A percentile compares a stretch with the other conserved stretches of the same genome.
Conservation (phyloP, 2,329 filamentous ascomycete genomes). For the Botrytis pseudocinerea region DNA sequence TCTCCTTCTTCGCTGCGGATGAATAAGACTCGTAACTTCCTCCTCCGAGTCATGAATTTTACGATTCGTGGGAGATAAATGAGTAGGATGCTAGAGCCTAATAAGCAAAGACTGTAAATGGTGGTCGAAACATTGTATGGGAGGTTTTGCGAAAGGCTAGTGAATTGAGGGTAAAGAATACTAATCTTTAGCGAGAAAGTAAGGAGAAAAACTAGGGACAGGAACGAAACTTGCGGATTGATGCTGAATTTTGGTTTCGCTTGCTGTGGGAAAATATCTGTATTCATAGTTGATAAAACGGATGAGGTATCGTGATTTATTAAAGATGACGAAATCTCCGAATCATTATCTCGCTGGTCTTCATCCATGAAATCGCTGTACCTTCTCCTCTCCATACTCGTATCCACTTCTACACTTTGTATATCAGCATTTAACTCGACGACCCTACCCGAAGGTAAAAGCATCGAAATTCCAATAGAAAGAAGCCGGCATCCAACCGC, state of each 20-base stretch:
- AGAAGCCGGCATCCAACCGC: background rate
- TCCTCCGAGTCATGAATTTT: background rate
- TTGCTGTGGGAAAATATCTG: background rate
- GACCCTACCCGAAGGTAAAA: background rate
- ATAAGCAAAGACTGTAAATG: background rate
- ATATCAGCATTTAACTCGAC: background rate
- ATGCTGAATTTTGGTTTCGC: too few relatives aligned
- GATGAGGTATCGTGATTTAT: background rate
- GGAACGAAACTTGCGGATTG: background rate
- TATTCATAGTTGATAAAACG: background rate
- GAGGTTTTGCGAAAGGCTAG: background rate
- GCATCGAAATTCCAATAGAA: background rate
- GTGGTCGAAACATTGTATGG: background rate
- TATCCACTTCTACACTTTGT: background rate
- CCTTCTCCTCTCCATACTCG: background rate
- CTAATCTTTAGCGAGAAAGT: background rate
- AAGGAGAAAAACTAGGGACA: background rate
- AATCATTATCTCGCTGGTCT: background rate
- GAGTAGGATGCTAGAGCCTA: background rate
- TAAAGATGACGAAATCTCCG: background rate
- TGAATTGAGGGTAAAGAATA: background rate
- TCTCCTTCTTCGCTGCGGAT: background rate
- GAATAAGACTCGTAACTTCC: background rate
- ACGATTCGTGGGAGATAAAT: background rate
- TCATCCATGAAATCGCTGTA: background rate